A percentile compares a stretch with the other conserved stretches of the same genome.
Evolutionary conservation across 176 grass and related monocot genomes (phyloP).

Genomic region (Bromus sterilis): DNA sequence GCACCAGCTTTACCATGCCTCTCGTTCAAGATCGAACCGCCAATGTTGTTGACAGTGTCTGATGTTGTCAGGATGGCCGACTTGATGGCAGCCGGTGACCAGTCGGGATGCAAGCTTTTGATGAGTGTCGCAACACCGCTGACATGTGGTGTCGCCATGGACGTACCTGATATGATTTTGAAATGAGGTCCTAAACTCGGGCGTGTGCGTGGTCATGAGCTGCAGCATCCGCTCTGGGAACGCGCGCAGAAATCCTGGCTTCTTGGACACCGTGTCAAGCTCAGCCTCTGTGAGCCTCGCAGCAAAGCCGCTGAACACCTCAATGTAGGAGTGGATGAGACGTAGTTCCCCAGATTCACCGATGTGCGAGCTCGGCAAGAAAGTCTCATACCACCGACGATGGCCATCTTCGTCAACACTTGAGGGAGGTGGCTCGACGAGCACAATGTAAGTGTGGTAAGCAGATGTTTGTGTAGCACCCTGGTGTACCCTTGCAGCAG

Average conservation of each 20-base stretch:
- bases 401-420: background rate
- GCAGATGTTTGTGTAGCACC: background rate
- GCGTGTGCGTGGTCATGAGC: slow-evolving; percentile 43
- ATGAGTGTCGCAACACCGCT: slow-evolving; percentile 34
- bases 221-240: slow-evolving; percentile 8
- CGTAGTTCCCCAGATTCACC: background rate
- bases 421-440: slow-evolving; percentile 6
- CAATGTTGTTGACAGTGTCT: background rate
- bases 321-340: slow-evolving; percentile 31
- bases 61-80: slow-evolving; percentile 52
- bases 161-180: slow-evolving; percentile 39
- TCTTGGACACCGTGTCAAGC: slow-evolving; percentile 7
- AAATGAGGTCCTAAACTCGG: slow-evolving; percentile 7
- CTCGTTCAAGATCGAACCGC: slow-evolving; percentile 23
- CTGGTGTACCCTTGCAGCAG: background rate
- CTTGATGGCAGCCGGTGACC: slow-evolving; percentile 26
- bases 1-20: background rate
- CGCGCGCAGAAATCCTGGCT: slow-evolving; percentile 8
- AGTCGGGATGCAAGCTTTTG: slow-evolving; percentile 24
- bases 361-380: background rate
- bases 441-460: slow-evolving; percentile 4
- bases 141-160: slow-evolving; percentile 50
- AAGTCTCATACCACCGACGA: slow-evolving; percentile 31
- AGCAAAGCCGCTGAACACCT: slow-evolving; percentile 30
- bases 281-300: slow-evolving; percentile 15